phyloP scores from a whole-genome alignment of 176 grass and related monocot species.

The Puccinellia tenuiflora region DNA sequence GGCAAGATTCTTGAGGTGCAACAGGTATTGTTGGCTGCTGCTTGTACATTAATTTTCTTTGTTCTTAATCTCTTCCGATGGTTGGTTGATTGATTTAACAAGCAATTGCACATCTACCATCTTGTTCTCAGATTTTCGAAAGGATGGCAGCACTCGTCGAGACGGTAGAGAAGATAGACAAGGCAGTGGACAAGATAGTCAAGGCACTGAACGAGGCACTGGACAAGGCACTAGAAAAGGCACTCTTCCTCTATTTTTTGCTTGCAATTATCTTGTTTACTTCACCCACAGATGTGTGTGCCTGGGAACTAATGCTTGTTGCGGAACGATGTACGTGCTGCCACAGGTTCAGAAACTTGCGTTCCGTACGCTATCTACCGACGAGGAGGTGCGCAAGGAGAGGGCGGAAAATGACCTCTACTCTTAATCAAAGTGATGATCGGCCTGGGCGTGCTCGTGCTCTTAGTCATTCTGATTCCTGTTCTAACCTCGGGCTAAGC shows the following conservation, averaged over 20 bases:
- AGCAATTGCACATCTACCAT: too few species aligned
- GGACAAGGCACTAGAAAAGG: too few species aligned
- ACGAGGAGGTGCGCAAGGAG: background rate
- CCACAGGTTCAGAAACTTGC: slow-evolving; percentile 46
- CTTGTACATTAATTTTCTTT: background rate
- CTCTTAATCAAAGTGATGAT: too few species aligned
- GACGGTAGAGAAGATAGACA: slow-evolving; percentile 44
- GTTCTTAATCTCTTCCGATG: background rate
- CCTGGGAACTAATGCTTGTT: background rate
- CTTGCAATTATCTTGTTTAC: background rate
- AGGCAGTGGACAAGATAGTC: too few species aligned
- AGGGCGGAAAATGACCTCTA: background rate
- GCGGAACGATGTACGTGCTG: background rate
- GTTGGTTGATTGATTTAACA: too few species aligned
- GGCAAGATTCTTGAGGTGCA: slow-evolving; percentile 66
- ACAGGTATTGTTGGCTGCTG: slow-evolving; percentile 29
- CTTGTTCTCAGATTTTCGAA: slow-evolving; percentile 38
- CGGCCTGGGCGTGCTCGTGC: background rate
- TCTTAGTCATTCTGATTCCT: too few species aligned
- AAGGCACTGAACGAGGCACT: too few species aligned
- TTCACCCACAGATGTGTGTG: background rate
- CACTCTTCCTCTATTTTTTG: background rate
- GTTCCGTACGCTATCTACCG: background rate
- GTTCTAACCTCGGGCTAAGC: too few species aligned
- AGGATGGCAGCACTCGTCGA: slow-evolving; percentile 45